These are phyloP conservation scores for Vitis rupestris DNA, from an alignment of 164 flowering plant species.

Conservation along the genomic window DNA sequence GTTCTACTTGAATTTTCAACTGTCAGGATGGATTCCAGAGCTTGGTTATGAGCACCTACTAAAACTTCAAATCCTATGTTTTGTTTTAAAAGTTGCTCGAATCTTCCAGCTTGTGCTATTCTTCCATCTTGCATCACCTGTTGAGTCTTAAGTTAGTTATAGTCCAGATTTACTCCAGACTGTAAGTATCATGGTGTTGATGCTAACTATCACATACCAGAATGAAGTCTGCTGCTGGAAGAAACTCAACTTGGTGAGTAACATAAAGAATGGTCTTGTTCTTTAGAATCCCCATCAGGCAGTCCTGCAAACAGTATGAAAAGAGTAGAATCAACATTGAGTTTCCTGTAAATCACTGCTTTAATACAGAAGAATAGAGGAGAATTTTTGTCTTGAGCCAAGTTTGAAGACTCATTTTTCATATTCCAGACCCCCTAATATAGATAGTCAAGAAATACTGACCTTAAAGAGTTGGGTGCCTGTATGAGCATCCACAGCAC, in stretches of 20 bases:
- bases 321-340: not conserved
- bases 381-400: not conserved
- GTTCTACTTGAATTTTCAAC: slow-evolving; percentile 56
- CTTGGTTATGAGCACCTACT: slow-evolving; percentile 91
- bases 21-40: slow-evolving; percentile 66
- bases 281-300: slow-evolving; percentile 83
- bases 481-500: slow-evolving; percentile 99
- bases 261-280: slow-evolving; percentile 82
- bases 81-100: slow-evolving; percentile 70
- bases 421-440: not conserved
- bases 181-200: not conserved
- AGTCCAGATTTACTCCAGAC: not conserved
- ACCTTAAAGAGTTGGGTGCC: slow-evolving; percentile 92
- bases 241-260: slow-evolving; percentile 98
- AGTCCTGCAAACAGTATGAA: slow-evolving; percentile 54
- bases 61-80: slow-evolving; percentile 81
- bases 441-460: not conserved
- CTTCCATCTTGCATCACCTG: slow-evolving; percentile 96
- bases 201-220: slow-evolving; percentile 52
- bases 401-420: not conserved
- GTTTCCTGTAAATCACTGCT: not conserved
- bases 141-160: slow-evolving; percentile 11
- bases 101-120: slow-evolving; percentile 79
- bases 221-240: slow-evolving; percentile 93
- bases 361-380: not conserved